Evolutionary conservation across 148 eudicot genomes (phyloP), one percentile per base, ranked within the genome.

Genomic region (Heliosperma pusillum): DNA sequence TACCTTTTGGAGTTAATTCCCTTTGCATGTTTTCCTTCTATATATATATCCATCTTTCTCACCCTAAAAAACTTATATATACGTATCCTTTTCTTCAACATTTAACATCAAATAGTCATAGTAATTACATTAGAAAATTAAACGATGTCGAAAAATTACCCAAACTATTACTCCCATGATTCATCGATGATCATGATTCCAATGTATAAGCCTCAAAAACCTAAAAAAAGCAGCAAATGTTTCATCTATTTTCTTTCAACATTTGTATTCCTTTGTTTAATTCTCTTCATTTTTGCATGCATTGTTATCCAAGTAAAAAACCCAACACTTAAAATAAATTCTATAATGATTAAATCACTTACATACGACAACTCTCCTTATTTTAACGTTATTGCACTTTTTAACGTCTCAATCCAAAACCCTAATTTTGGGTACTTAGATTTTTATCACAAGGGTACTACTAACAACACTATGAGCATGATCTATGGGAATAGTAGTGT

Each of bases 171-270:
- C 45, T 5, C 45, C 5, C 1, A 42, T 42, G 27, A 67, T 76
- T 70, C 72, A 57, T 36, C 71, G 56, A 11, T 52, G 16, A 24
- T 76, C 40, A 24, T n/a, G 71, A 8, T 69, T 10, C 72, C 72
- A 24, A 44, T 67, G 21, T 67, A 67, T 27, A 67, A 20, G 27
- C 27, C 53, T 40, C 16, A 20, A 67, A 67, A 67, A 67, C 26
- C 42, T 40, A 40, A 67, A 67, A 42, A 42, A 42, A 65, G 10
- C 22, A 67, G 50, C 71, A 67, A 67, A 67, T 67, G 71, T 67
- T 67, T 67, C n/a, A 27, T 67, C 13, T 44, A 67, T 21, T 0
- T 42, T 20, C 9, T 67, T 25, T 7, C 71, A 67, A 10, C 2
- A 7, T 67, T 67, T 42, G 53, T 67, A n/a, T 11, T 42, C 9